Conservation (phyloP, 2,329 filamentous ascomycete species). For the Colletotrichum cuscutae region DNA sequence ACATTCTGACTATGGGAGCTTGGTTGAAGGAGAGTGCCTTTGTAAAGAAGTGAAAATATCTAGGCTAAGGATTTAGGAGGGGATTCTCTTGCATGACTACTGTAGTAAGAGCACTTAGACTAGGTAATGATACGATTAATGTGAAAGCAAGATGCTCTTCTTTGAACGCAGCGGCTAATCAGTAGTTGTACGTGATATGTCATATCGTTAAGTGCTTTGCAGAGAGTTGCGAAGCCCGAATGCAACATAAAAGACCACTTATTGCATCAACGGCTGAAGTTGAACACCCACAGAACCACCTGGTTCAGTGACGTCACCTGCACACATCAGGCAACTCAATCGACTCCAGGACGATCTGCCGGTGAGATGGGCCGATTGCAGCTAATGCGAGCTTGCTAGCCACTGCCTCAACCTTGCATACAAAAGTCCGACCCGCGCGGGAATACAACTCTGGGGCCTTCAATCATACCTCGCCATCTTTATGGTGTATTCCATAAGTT, state of each 20-base stretch:
- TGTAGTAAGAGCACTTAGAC: too few species aligned
- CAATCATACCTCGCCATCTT: not conserved
- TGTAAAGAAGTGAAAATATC: not conserved
- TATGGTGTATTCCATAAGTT: not conserved
- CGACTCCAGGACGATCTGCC: not conserved
- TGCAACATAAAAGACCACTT: not conserved
- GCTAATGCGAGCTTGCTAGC: not conserved
- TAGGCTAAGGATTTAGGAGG: too few species aligned
- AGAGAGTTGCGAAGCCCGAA: not conserved
- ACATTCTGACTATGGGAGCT: not conserved
- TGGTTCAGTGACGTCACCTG: not conserved
- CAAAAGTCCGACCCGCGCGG: not conserved
- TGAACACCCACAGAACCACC: not conserved
- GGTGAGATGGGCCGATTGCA: not conserved
- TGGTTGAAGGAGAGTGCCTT: constrained; percentile 18
- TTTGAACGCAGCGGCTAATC: too few species aligned
- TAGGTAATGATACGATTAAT: too few species aligned
- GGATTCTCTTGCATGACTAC: too few species aligned
- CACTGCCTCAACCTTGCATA: not conserved
- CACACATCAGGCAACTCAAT: not conserved
- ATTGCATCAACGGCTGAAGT: not conserved
- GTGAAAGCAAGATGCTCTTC: too few species aligned
- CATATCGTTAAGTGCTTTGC: not conserved
- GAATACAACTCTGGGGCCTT: not conserved
- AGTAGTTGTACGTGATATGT: not conserved